Evolutionary conservation across 371 early-diverging fungal genomes (phyloP).

Genomic region (Mucor ambiguus): DNA sequence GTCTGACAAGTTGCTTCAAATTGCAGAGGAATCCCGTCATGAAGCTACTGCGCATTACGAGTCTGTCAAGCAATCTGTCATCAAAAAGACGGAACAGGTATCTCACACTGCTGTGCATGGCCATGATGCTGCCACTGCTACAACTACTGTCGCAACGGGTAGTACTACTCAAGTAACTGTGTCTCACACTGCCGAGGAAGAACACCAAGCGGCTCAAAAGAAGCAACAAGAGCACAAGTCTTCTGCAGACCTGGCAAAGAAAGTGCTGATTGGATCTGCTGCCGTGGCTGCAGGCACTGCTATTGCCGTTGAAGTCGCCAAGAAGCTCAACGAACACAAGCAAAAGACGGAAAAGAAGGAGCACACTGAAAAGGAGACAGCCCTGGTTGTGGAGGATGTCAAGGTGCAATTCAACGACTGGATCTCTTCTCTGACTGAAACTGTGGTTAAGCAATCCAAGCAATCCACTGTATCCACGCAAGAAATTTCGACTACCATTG

Average conservation of each 20-base stretch:
- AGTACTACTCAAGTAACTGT: constrained; percentile 4
- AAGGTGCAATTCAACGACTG: constrained; percentile 31
- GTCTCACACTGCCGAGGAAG: constrained; percentile 1
- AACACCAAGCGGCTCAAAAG: constrained; percentile 1
- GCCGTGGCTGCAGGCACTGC: constrained; percentile 33
- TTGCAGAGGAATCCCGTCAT: constrained; percentile 31
- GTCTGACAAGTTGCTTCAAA: constrained; percentile 24
- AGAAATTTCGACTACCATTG: constrained; percentile 23
- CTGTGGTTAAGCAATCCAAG: constrained; percentile 21
- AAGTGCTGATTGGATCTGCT: constrained; percentile 27
- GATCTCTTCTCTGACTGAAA: constrained; percentile 25
- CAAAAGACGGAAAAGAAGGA: constrained; percentile 17
- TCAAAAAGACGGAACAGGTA: constrained; percentile 15
- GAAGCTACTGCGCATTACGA: constrained; percentile 20
- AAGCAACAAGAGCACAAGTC: constrained; percentile 19
- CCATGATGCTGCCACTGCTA: not conserved
- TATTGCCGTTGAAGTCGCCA: constrained; percentile 27
- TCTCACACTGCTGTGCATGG: constrained; percentile 3
- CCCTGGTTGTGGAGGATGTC: constrained; percentile 23
- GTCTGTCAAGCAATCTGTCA: constrained; percentile 13
- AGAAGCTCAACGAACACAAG: constrained; percentile 29
- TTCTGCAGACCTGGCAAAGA: constrained; percentile 29
- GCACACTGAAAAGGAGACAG: constrained; percentile 15
- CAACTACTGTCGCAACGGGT: not conserved
- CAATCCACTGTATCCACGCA: constrained; percentile 19